Conservation (phyloP, 2,329 filamentous ascomycete species). For the Cladosporium sp. region DNA sequence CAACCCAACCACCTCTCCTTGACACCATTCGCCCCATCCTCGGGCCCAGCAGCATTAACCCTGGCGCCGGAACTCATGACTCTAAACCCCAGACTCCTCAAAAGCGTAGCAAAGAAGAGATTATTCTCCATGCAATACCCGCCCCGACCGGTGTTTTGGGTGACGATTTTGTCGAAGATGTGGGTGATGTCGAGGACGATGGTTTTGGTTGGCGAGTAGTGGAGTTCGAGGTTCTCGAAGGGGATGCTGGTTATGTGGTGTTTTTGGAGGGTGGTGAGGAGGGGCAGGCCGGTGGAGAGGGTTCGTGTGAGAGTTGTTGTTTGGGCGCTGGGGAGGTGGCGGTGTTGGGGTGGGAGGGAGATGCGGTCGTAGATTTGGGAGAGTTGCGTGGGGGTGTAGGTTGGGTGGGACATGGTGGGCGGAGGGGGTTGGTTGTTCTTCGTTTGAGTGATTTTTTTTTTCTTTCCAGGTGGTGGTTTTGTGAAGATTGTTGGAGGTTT, state of each 20-base stretch:
- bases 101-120: conserved; percentile 45
- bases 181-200: conserved; percentile 47
- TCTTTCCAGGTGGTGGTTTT: too few species aligned
- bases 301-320: conserved; percentile 14
- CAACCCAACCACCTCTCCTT: conserved; percentile 21
- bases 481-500: too few species aligned
- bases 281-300: conserved; percentile 17
- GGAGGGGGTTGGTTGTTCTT: neutral
- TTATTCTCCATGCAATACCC: conserved; percentile 61
- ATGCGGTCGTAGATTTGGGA: conserved; percentile 23
- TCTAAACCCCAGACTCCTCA: conserved; percentile 48
- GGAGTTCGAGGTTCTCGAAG: conserved; percentile 54
- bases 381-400: conserved; percentile 21
- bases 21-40: conserved; percentile 1
- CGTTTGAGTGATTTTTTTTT: too few species aligned
- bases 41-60: conserved; percentile 25
- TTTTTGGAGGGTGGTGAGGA: conserved; percentile 23
- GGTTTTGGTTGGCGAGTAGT: conserved; percentile 47
- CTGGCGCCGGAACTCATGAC: conserved; percentile 37
- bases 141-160: conserved; percentile 41
- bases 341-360: conserved; percentile 19
- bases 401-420: conserved; percentile 8
- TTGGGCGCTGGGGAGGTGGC: conserved; percentile 18
- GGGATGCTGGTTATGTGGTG: conserved; percentile 42
- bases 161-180: conserved; percentile 50